Conservation (phyloP, 2,329 filamentous ascomycete genomes). For the Thyridium curvatum region DNA sequence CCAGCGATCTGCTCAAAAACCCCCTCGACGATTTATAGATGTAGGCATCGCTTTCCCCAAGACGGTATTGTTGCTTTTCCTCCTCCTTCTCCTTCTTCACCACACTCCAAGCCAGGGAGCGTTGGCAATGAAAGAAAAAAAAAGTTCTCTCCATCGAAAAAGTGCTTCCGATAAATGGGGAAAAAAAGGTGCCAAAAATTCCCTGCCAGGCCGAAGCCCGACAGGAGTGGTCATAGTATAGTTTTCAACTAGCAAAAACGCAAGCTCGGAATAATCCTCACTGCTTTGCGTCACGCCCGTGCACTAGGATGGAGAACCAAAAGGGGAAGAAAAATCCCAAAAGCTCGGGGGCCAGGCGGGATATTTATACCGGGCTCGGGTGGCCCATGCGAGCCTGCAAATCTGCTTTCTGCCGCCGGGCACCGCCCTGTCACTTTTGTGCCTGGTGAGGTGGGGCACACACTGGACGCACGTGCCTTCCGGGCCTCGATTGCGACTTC, state of each 20-base stretch:
- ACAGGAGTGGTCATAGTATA: conserved; percentile 71
- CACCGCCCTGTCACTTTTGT: neutral
- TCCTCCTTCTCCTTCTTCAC: conserved; percentile 38
- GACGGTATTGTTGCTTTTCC: neutral
- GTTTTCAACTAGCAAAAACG: conserved; percentile 91
- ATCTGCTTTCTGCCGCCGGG: conserved; percentile 1
- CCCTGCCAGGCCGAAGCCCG: conserved; percentile 64
- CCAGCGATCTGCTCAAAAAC: too few species aligned
- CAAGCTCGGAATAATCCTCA: conserved; percentile 84
- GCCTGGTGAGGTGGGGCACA: too few species aligned
- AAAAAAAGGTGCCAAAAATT: conserved; percentile 88
- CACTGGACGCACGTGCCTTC: too few species aligned
- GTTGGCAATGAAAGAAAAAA: conserved; percentile 45
- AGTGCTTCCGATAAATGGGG: conserved; percentile 12
- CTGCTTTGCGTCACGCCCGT: conserved; percentile 76
- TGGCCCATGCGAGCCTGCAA: conserved; percentile 16
- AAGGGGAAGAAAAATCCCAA: conserved; percentile 23
- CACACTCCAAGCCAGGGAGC: conserved; percentile 33
- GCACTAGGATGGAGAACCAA: conserved; percentile 55
- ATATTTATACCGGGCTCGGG: conserved; percentile 8
- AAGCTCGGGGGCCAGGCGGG: neutral
- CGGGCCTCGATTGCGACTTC: too few species aligned
- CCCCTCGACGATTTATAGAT: too few species aligned
- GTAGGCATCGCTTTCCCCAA: too few species aligned
- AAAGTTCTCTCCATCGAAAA: conserved; percentile 23